Conservation (phyloP, 345 rosid genomes). For the Brassica juncea region DNA sequence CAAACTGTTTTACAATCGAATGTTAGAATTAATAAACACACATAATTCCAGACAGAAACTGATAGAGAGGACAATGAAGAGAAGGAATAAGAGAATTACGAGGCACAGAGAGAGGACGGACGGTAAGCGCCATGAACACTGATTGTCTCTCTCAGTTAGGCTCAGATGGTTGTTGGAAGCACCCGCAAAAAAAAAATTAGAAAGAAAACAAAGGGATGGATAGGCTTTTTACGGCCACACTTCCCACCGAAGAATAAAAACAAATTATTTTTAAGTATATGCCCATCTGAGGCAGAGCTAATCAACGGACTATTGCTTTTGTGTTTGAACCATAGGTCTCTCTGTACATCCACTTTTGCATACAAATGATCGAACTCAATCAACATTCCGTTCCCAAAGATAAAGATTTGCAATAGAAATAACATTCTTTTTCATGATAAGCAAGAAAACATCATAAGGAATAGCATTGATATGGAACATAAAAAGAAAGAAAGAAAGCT, state of each 20-base stretch:
- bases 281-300: neutral
- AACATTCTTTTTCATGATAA: neutral
- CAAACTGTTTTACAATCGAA: neutral
- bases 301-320: neutral
- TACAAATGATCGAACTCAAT: neutral
- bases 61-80: neutral
- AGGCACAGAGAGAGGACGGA: conserved; percentile 12
- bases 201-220: neutral
- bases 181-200: neutral
- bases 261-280: neutral
- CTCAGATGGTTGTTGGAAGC: neutral
- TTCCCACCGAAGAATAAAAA: neutral
- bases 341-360: neutral
- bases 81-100: conserved; percentile 25
- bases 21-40: neutral
- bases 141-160: neutral
- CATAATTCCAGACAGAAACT: neutral
- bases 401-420: neutral
- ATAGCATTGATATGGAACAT: conserved; percentile 8
- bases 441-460: neutral
- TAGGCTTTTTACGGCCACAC: conserved; percentile 24
- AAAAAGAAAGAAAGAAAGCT: conserved; percentile 4
- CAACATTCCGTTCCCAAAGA: neutral
- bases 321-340: neutral
- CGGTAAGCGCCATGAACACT: conserved; percentile 23